Percentiles rank a stretch among this genome's conserved stretches.
phyloP scores from a whole-genome alignment of 75 land plant species.

The Chamaecyparis obtusa region DNA sequence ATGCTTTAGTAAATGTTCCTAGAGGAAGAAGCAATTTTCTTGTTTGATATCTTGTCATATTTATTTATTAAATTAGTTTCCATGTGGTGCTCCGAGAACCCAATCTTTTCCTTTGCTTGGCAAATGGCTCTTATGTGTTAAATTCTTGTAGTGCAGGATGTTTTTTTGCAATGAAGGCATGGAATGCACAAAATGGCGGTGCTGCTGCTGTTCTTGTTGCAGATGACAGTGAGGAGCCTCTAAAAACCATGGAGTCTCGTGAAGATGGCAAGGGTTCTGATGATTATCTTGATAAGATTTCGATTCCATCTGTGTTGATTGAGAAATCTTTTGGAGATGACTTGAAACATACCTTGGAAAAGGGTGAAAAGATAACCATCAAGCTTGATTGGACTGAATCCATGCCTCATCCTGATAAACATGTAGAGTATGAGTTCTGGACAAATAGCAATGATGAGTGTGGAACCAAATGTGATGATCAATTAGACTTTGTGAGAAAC shows the following conservation, averaged over 20 bases:
- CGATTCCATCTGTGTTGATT: conserved; percentile 54
- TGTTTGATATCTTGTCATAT: not conserved
- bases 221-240: conserved; percentile 46
- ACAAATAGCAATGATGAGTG: conserved; percentile 80
- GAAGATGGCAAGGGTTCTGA: conserved; percentile 24
- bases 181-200: conserved; percentile 51
- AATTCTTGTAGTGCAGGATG: conserved; percentile 29
- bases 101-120: not conserved
- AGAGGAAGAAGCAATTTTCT: not conserved
- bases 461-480: conserved; percentile 58
- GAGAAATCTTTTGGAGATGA: conserved; percentile 39
- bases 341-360: conserved; percentile 33
- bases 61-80: not conserved
- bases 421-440: conserved; percentile 74
- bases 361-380: conserved; percentile 32
- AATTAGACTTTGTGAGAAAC: conserved; percentile 53
- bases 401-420: conserved; percentile 59
- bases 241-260: conserved; percentile 64
- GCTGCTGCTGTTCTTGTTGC: conserved; percentile 65
- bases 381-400: conserved; percentile 67
- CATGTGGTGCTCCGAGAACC: not conserved
- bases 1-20: too few species aligned
- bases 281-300: conserved; percentile 37
- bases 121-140: not conserved
- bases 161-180: conserved; percentile 59